Evolutionary conservation across 352 stramenopile genomes (phyloP).

Genomic region (Globisporangium radiosum): DNA sequence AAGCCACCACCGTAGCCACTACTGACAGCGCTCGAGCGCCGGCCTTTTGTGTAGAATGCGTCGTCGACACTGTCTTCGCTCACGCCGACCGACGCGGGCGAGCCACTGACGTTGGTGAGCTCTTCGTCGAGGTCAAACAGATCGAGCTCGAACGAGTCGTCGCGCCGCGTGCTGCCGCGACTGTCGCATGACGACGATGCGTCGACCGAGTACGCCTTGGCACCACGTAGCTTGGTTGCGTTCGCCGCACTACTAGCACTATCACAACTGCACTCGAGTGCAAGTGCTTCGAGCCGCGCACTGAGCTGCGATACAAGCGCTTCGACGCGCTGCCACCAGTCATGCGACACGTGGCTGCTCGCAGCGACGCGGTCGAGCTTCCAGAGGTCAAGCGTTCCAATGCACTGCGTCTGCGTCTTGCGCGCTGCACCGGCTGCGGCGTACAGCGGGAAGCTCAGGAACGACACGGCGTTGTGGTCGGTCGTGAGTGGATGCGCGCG

Average conservation of each 20-base stretch:
- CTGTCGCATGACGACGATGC: constrained; percentile 48
- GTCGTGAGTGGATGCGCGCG: constrained; percentile 58
- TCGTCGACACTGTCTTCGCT: constrained; percentile 28
- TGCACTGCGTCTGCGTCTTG: constrained; percentile 24
- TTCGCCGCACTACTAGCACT: not conserved
- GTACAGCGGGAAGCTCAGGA: constrained; percentile 72
- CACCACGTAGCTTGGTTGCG: constrained; percentile 22
- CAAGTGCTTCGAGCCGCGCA: constrained; percentile 40
- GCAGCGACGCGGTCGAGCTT: constrained; percentile 40
- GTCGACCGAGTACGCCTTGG: constrained; percentile 47
- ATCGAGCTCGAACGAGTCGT: constrained; percentile 50
- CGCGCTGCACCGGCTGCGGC: constrained; percentile 10
- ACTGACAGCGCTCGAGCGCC: constrained; percentile 18
- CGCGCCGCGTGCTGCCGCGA: constrained; percentile 43
- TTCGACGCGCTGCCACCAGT: constrained; percentile 41
- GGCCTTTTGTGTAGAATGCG: constrained; percentile 34
- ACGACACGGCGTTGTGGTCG: constrained; percentile 46
- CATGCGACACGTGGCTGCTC: constrained; percentile 54
- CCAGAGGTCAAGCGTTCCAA: constrained; percentile 71
- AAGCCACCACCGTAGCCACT: constrained; percentile 7
- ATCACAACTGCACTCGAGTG: constrained; percentile 32
- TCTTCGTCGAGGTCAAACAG: constrained; percentile 52
- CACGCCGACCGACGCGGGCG: constrained; percentile 19
- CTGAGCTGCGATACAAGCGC: constrained; percentile 32
- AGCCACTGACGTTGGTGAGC: constrained; percentile 17